Conservation (phyloP, 176 grass and related monocot species). For the Areca catechu region DNA sequence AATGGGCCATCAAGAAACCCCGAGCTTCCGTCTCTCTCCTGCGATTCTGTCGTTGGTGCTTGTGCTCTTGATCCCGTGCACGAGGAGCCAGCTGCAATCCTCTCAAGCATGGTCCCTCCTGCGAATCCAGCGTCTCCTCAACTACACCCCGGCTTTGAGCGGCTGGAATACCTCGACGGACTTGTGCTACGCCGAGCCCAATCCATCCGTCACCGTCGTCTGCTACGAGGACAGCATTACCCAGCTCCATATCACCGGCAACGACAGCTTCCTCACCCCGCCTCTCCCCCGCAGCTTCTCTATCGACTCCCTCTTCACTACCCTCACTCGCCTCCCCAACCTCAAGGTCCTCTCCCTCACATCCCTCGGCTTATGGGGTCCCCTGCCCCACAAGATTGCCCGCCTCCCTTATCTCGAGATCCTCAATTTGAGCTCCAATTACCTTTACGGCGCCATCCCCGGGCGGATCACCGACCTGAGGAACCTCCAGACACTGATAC, state of each 20-base stretch:
- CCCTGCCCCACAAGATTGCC: constrained; percentile 49
- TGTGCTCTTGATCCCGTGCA: constrained; percentile 29
- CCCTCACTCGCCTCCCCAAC: constrained; percentile 70
- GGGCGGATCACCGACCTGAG: constrained; percentile 37
- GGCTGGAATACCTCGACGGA: constrained; percentile 65
- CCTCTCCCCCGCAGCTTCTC: constrained; percentile 74
- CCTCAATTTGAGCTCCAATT: constrained; percentile 80
- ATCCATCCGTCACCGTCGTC: constrained; percentile 37
- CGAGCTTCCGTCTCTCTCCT: constrained; percentile 5
- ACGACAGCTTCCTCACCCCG: constrained; percentile 7
- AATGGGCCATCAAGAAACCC: too few species aligned
- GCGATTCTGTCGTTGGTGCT: constrained; percentile 46
- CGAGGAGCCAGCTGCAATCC: constrained; percentile 43
- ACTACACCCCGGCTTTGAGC: constrained; percentile 45
- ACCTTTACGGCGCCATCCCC: constrained; percentile 55
- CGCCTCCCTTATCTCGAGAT: constrained; percentile 61
- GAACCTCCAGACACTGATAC: constrained; percentile 70
- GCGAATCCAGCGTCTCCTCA: constrained; percentile 66
- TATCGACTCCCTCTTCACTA: constrained; percentile 49
- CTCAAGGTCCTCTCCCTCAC: constrained; percentile 84
- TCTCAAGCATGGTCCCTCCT: constrained; percentile 78
- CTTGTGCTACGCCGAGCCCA: constrained; percentile 54
- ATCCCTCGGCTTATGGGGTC: constrained; percentile 72
- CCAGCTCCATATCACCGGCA: constrained; percentile 67
- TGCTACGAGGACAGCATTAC: constrained; percentile 89